Evolutionary conservation across 306 rosid species (phyloP), one percentile per base, ranked within the genome.

Genomic region (Prunus fruticosa): DNA sequence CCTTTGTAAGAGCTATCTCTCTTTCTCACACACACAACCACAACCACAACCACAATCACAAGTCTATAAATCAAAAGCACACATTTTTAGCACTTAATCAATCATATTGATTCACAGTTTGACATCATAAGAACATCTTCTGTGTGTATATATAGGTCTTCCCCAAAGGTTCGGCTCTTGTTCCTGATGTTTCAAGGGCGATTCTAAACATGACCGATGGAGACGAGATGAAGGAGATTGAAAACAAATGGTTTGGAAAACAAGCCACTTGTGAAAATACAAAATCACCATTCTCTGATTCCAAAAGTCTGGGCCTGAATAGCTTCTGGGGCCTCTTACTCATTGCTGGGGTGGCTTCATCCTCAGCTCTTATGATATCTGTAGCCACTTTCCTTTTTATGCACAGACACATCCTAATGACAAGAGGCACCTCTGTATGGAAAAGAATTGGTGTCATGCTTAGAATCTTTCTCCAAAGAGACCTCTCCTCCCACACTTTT

Each of bases 301-400:
- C 96, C 8, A 67, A 19, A 14, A 88, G 74, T 73, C 89, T 92
- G 3, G 84, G 88, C 41, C 77, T 92, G 18, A 82, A 86, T 11
- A 89, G 90, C 83, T 82, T 89, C 23, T 89, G 90, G 92, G 96
- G 94, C 5, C 81, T 89, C 22, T 86, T 86, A 65, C 85, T 90
- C 53, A 52, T 93, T 15, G 84, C 82, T 3, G 87, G 91, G 12
- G 28, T 64, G 64, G 79, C 86, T 74, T 88, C 90, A 1, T 6
- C 75, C 2, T 41, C 8, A 10, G 82, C 92, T 47, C 83, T 90
- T 47, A 11, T 77, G 5, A 2, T 87, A 63, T 87, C 77, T 54
- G 76, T 62, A 32, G 27, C 47, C 4, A 78, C 64, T 46, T 89
- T 91, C 65, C 46, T 85, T 14, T n/a, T 76, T 58, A 51, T 81